Conservation (phyloP, 768 basidiomycete genomes). For the Lepiota subincarnata region DNA sequence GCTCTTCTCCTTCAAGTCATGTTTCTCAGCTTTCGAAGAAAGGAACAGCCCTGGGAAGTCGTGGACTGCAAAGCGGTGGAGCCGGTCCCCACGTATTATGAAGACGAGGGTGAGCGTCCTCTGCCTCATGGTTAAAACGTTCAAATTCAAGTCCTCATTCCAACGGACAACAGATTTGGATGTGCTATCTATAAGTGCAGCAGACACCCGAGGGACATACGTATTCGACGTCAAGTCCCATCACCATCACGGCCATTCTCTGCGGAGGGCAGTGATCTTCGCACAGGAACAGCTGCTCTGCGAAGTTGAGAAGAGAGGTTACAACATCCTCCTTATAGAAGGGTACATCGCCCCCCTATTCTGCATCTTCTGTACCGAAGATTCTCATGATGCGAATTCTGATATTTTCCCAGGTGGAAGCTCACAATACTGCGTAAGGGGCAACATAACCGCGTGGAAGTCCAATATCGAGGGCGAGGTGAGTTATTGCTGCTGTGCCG, state of each 20-base stretch:
- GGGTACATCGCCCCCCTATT: constrained; percentile 39
- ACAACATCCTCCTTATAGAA: constrained; percentile 63
- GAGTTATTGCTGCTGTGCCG: constrained; percentile 17
- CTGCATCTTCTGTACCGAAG: background rate
- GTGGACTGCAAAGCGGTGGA: constrained; percentile 62
- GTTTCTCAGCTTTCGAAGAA: constrained; percentile 49
- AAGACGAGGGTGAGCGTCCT: constrained; percentile 47
- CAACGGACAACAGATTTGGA: constrained; percentile 40
- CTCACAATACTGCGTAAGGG: constrained; percentile 62
- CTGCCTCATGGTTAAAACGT: no score
- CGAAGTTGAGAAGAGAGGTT: constrained; percentile 50
- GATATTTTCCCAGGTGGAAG: constrained; percentile 50
- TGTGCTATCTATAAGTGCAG: constrained; percentile 47
- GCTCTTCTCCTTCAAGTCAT: constrained; percentile 15
- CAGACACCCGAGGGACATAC: constrained; percentile 56
- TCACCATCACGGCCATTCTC: constrained; percentile 39
- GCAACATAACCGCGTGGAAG: constrained; percentile 60
- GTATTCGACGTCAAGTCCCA: constrained; percentile 51
- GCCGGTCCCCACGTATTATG: constrained; percentile 61
- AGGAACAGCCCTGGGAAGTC: constrained; percentile 73
- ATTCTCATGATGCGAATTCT: constrained; percentile 9
- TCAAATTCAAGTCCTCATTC: no score
- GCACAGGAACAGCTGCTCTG: constrained; percentile 61
- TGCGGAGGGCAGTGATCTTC: constrained; percentile 53
- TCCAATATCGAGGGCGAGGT: constrained; percentile 67